Conservation (phyloP, 1,284 basidiomycete genomes). For the Schizophyllum commune region DNA sequence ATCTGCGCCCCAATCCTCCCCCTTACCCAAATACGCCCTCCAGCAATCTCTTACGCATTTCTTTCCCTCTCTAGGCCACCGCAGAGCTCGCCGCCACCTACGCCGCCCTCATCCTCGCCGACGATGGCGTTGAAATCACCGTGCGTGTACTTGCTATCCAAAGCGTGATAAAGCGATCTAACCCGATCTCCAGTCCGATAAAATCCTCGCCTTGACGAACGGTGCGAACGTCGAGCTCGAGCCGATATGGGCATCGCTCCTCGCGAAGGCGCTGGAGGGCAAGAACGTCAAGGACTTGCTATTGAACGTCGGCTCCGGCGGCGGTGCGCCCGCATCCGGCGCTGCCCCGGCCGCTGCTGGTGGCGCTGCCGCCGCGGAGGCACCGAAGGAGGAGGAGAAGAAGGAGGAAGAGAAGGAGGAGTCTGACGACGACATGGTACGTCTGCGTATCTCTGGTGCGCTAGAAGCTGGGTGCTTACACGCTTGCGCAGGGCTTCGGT, state of each 20-base stretch:
- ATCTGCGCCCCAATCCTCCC: neutral
- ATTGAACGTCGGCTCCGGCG: constrained; percentile 83
- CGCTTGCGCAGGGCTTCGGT: neutral
- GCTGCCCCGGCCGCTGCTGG: constrained; percentile 48
- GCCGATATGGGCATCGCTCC: constrained; percentile 95
- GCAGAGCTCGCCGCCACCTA: constrained; percentile 83
- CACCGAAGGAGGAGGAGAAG: constrained; percentile 63
- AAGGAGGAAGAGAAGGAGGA: constrained; percentile 87
- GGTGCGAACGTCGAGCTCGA: constrained; percentile 88
- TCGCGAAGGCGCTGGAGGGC: constrained; percentile 96
- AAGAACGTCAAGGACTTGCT: constrained; percentile 96
- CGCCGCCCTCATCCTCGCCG: constrained; percentile 93
- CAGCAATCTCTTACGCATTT: constrained; percentile 2
- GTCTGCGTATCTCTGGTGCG: constrained; percentile 15
- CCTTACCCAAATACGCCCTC: neutral
- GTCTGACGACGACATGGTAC: constrained; percentile 89
- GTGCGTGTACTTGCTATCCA: constrained; percentile 44
- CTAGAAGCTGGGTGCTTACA: neutral
- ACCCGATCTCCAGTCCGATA: constrained; percentile 62
- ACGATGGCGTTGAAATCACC: constrained; percentile 95
- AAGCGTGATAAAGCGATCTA: neutral
- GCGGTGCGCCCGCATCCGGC: constrained; percentile 70
- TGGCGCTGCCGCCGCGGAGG: constrained; percentile 53
- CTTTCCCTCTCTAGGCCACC: constrained; percentile 37
- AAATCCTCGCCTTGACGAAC: constrained; percentile 76